Percentiles rank a stretch among this genome's conserved stretches.
Conservation (phyloP, 805 yeast genomes). For the Candida insectalens region DNA sequence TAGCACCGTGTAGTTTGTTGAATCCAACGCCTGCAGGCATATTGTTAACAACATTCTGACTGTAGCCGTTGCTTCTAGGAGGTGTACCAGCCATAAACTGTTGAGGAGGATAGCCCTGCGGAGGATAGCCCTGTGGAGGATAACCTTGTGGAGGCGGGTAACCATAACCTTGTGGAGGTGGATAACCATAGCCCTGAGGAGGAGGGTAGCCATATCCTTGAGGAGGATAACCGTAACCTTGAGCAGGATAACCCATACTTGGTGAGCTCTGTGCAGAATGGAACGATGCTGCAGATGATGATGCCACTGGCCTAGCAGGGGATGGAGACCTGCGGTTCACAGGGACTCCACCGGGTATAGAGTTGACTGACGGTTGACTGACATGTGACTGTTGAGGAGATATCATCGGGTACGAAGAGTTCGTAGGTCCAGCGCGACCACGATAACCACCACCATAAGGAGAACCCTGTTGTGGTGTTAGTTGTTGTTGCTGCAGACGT, state of each 20-base stretch:
- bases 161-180: neutral
- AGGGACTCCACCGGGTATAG: neutral
- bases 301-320: neutral
- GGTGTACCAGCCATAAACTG: conserved; percentile 8
- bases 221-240: neutral
- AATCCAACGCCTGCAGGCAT: conserved; percentile 38
- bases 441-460: no score
- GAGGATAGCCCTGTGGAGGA: conserved; percentile 11
- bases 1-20: conserved; percentile 36
- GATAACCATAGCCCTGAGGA: neutral
- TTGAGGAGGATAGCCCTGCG: conserved; percentile 1
- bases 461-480: no score
- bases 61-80: conserved; percentile 10
- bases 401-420: no score
- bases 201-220: conserved; percentile 1
- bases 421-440: no score
- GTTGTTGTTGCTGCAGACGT: no score
- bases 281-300: neutral
- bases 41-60: conserved; percentile 33
- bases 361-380: neutral
- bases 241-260: neutral
- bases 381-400: no score
- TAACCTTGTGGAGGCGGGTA: conserved; percentile 1
- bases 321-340: neutral
- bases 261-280: conserved; percentile 1